Base-by-base conservation (phyloP, 208 protist species). In the Acanthamoeba divionensis region DNA sequence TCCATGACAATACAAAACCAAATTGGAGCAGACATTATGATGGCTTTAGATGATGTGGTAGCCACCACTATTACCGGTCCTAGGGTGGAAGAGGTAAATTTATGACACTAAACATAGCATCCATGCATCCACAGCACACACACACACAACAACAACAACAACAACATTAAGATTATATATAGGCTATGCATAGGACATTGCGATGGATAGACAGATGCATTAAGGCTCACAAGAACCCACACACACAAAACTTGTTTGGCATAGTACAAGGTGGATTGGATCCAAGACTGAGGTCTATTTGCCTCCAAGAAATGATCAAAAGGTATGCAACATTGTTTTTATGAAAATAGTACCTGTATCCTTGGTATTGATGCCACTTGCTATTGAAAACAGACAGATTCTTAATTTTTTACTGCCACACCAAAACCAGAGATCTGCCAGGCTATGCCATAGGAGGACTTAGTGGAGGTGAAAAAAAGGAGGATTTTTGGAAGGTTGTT, bases 1-100 rank as follows among this genome's bases (percentile, higher is more conserved):
- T 98, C 96, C 62, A 99, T 99, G 82, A 91, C 96, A 9, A 98
- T 99, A 66, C 98, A 99, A 93, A 99, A 99, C 85, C 93, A 95
- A 29, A 99, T 99, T 91, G 98, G 98, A 15, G 96, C 97, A 8
- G 98, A 99, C 92, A 99, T 99, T 82, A 99, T 99, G 95, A 99
- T 99, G 99, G 96, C 98, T 86, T 94, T 29, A 86, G 54, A 80
- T 31, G 31, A 67, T 24, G 87, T 94, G 0, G 90, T 94, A 5
- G 69, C 60, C 9, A 67, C 89, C 12, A 90, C 75, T 10, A 91
- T 82, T 1, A 91, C 90, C 3, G 93, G 97, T 0, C 96, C 96
- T 0, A 93, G 98, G 3, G 96, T 99, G 2, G 97, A 97, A 92
- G 98, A 99, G 92, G 98, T 13, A n/a, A n/a, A 91, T 91, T 82